Evolutionary conservation across 805 yeast species (phyloP), one percentile per base, ranked within the genome.

Genomic region (Sugiyamaella qingdaonensis): DNA sequence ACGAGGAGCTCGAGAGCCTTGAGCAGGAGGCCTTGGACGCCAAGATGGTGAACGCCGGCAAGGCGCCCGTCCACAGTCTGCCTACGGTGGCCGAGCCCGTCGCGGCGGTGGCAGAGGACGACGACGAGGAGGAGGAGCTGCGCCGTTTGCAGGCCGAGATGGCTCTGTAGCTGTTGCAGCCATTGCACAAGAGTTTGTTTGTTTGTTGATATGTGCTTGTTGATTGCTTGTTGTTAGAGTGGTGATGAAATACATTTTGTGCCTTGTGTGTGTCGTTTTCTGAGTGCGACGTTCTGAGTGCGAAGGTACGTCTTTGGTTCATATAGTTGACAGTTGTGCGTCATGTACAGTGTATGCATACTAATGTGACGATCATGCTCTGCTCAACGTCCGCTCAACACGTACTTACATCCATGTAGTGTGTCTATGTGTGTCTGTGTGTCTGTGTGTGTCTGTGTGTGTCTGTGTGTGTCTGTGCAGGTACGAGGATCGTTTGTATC

Each of bases 1-100:
- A 91, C 63, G 97, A 91, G 61, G 99, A 94, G 71, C 80, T 94
- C 68, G 95, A 88, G 54, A 86, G 83, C 52, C 75, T 90, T 63
- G 89, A 90, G 69, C 90, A 86, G 69, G 96, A 89, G 71, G 86
- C 83, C 54, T 75, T 81, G 52, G 86, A 85, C 57, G 78, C 74
- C 48, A 78, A 76, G 66, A 71, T 82, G 74, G 73, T 77, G 56
- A 73, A 72, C 53, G 79, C 77, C 4, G 77, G 76, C 39, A 66
- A 65, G 10, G 68, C 68, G 4, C 76, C 75, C 27, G 63, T 63
- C n/a, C 56, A 62, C 41, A 55, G 58, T 42, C 51, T 70, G 41
- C 73, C 75, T 3, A 55, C 61, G 2, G 44, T 19, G 14, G 56
- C 46, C 14, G 59, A 52, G 46, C 61, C 61, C 27, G 54, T 52